These are phyloP conservation scores for Myriosclerotinia scirpicola DNA, from an alignment of 2,329 filamentous ascomycete species.

Conservation along the genomic window DNA sequence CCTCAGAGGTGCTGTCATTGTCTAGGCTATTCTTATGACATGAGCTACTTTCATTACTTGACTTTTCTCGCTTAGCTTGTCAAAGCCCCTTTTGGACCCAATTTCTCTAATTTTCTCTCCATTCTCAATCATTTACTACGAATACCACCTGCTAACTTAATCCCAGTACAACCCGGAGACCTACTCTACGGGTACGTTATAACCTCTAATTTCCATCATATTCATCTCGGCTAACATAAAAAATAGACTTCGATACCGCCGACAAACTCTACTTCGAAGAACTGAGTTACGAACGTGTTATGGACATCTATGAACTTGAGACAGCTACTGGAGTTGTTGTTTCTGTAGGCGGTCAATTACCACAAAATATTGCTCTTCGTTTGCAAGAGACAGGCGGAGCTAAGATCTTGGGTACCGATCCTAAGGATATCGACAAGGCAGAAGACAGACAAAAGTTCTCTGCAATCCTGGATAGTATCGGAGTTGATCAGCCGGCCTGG, in stretches of 20 bases:
- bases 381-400: constrained; percentile 89
- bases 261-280: constrained; percentile 97
- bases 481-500: constrained; percentile 96
- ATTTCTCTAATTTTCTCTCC: too few relatives aligned
- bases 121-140: neutral
- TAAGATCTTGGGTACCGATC: constrained; percentile 88
- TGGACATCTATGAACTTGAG: constrained; percentile 98
- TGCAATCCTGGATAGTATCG: constrained; percentile 93
- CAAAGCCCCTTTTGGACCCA: too few relatives aligned
- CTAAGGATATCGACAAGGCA: constrained; percentile 93
- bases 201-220: too few relatives aligned
- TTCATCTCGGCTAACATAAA: too few relatives aligned
- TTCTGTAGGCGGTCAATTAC: constrained; percentile 91
- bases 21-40: too few relatives aligned
- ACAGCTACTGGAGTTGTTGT: constrained; percentile 83
- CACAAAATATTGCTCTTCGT: constrained; percentile 94
- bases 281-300: constrained; percentile 92
- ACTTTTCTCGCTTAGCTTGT: too few relatives aligned
- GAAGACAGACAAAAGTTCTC: constrained; percentile 99
- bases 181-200: constrained; percentile 42
- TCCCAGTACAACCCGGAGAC: constrained; percentile 56
- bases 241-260: constrained; percentile 74
- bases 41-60: too few relatives aligned
- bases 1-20: too few relatives aligned
- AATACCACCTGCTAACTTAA: neutral